A percentile compares a stretch with the other conserved stretches of the same genome.
These are phyloP conservation scores for Fragaria ananassa DNA, from an alignment of 306 rosid genomes.

Conservation along the genomic window DNA sequence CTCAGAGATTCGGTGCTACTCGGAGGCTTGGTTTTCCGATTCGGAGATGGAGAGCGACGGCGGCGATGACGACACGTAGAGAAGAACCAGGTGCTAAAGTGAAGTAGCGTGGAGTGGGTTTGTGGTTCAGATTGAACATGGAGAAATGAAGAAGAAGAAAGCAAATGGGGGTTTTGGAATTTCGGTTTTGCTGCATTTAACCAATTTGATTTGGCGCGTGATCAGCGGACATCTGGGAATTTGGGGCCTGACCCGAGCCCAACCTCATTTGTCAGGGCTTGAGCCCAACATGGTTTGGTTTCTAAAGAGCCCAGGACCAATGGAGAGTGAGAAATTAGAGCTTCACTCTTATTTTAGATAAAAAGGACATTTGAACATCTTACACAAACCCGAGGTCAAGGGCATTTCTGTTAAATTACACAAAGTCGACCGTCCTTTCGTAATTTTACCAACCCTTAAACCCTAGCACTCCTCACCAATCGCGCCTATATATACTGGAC, in stretches of 20 bases:
- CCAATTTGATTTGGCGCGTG: constrained; percentile 11
- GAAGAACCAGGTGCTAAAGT: background rate
- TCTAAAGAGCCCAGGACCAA: background rate
- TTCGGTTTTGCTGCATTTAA: background rate
- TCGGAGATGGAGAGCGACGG: background rate
- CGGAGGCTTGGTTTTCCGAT: background rate
- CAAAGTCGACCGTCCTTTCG: background rate
- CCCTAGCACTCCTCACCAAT: constrained; percentile 14
- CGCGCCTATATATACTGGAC: constrained; percentile 14
- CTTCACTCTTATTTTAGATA: too few species aligned
- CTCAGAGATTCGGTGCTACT: background rate
- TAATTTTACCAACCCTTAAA: constrained; percentile 24
- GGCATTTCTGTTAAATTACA: background rate
- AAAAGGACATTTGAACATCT: too few species aligned
- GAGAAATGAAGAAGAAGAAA: background rate
- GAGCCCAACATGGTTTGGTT: background rate
- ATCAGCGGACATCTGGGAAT: background rate
- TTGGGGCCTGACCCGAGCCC: background rate
- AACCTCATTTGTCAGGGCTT: background rate
- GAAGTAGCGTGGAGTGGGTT: background rate
- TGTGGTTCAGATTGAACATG: background rate
- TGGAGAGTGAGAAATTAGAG: background rate
- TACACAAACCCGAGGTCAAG: background rate
- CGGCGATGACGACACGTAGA: background rate
- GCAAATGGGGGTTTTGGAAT: background rate